Conservation (phyloP, 768 basidiomycete genomes). For the Agaricus subrufescens region DNA sequence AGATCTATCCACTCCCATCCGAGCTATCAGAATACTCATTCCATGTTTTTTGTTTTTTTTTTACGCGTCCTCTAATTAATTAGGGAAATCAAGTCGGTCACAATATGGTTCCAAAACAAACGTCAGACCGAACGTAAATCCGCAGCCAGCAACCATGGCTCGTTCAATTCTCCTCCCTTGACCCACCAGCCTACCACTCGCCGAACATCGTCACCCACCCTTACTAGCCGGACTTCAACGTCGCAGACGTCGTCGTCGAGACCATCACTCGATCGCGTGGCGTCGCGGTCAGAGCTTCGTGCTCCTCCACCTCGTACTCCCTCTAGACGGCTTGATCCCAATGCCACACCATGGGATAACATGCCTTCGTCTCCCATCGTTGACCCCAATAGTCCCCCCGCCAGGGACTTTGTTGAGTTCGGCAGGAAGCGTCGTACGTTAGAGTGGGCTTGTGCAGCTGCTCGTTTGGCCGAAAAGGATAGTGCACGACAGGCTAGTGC, state of each 20-base stretch:
- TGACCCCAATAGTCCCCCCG: conserved; percentile 47
- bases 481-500: conserved; percentile 12
- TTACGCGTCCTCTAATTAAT: conserved; percentile 10
- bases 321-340: conserved; percentile 30
- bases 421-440: conserved; percentile 48
- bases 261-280: conserved; percentile 56
- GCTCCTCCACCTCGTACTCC: conserved; percentile 35
- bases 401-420: conserved; percentile 43
- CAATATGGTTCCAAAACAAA: conserved; percentile 86
- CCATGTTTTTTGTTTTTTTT: neutral
- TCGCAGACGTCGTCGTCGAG: conserved; percentile 25
- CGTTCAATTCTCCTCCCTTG: conserved; percentile 16
- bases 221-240: conserved; percentile 22
- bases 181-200: conserved; percentile 15
- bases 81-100: conserved; percentile 66
- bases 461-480: conserved; percentile 43
- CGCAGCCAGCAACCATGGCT: conserved; percentile 34
- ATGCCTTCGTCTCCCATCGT: conserved; percentile 64
- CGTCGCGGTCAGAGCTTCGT: conserved; percentile 48
- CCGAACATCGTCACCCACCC: conserved; percentile 26
- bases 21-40: neutral
- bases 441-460: conserved; percentile 74
- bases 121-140: conserved; percentile 64
- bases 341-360: conserved; percentile 42
- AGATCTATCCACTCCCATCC: conserved; percentile 20